These are phyloP conservation scores for Saraca asoca DNA, from an alignment of 331 rosid genomes.

Conservation along the genomic window DNA sequence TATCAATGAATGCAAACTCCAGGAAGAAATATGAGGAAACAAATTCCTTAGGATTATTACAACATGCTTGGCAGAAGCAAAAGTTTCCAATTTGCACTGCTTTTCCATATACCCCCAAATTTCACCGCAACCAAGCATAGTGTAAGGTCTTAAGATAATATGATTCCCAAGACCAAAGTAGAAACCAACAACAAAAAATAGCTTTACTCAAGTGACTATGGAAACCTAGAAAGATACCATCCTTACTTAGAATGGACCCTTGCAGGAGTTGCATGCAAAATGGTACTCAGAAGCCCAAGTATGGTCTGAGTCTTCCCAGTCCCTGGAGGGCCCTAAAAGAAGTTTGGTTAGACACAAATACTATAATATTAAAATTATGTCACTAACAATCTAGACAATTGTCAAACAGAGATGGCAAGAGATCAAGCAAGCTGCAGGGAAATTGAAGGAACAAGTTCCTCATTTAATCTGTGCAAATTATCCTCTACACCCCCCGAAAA, in stretches of 20 bases:
- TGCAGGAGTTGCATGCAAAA: conserved; percentile 90
- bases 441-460: conserved; percentile 19
- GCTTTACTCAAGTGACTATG: conserved; percentile 7
- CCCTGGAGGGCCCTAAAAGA: conserved; percentile 96
- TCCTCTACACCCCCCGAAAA: no score
- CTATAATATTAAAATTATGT: neutral
- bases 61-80: conserved; percentile 19
- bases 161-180: conserved; percentile 23
- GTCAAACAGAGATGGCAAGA: conserved; percentile 28
- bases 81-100: conserved; percentile 1
- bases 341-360: conserved; percentile 39
- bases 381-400: conserved; percentile 20
- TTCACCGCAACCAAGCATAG: conserved; percentile 29
- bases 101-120: conserved; percentile 1
- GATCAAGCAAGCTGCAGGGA: conserved; percentile 24
- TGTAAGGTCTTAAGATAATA: neutral
- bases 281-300: conserved; percentile 88
- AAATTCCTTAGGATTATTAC: conserved; percentile 3
- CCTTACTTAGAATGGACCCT: conserved; percentile 78
- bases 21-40: conserved; percentile 9
- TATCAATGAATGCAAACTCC: conserved; percentile 13
- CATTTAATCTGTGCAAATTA: neutral
- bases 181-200: conserved; percentile 13
- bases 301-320: conserved; percentile 97
- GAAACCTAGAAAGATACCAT: conserved; percentile 10